Evolutionary conservation across 768 basidiomycete genomes (phyloP).

Genomic region (Leccinum truebloodii): DNA sequence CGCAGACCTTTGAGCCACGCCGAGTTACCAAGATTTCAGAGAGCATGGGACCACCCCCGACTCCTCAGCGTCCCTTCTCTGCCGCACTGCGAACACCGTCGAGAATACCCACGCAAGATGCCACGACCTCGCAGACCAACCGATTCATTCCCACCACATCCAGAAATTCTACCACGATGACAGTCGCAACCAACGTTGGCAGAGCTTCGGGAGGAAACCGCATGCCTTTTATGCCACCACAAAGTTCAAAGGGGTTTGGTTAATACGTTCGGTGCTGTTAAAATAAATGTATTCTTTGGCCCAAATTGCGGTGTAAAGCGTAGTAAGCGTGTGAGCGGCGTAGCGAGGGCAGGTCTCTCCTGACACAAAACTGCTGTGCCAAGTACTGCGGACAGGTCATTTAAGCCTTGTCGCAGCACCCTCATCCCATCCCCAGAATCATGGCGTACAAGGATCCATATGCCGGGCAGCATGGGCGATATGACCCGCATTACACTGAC

Average conservation of each 20-base stretch:
- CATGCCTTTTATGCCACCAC: constrained; percentile 52
- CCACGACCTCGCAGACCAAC: constrained; percentile 26
- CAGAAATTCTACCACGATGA: constrained; percentile 27
- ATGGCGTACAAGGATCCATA: constrained; percentile 63
- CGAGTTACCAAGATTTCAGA: constrained; percentile 26
- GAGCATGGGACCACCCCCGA: constrained; percentile 55
- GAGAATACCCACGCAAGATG: constrained; percentile 20
- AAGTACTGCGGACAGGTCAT: constrained; percentile 6
- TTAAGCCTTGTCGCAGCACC: constrained; percentile 24
- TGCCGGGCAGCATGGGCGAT: constrained; percentile 34
- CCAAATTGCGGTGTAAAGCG: neutral
- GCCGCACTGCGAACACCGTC: constrained; percentile 28
- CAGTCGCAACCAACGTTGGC: constrained; percentile 2
- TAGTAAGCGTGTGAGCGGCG: constrained; percentile 14
- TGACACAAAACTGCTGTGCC: constrained; percentile 7
- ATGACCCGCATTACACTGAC: constrained; percentile 37
- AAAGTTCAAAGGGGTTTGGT: constrained; percentile 33
- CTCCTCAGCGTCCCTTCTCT: constrained; percentile 41
- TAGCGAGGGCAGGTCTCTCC: neutral
- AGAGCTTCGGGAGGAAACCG: constrained; percentile 45
- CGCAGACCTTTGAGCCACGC: constrained; percentile 16
- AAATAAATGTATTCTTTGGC: constrained; percentile 3
- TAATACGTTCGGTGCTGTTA: constrained; percentile 13
- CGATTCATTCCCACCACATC: constrained; percentile 34
- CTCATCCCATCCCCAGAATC: neutral